These are phyloP conservation scores for Cicer arietinum DNA, from an alignment of 306 rosid species.

Conservation along the genomic window DNA sequence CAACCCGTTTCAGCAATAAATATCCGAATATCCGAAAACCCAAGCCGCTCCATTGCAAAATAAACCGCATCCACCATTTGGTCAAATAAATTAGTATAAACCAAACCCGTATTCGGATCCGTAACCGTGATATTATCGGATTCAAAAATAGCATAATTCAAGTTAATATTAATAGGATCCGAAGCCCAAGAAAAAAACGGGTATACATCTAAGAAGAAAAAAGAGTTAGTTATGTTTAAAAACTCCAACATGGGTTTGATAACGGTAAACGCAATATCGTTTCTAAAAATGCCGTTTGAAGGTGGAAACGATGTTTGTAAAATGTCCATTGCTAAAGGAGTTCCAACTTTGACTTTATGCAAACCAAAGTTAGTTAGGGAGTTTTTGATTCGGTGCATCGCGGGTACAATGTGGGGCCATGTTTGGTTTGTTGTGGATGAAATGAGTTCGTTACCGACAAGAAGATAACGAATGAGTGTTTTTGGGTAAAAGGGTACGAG, in stretches of 20 bases:
- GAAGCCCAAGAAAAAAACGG: constrained; percentile 72
- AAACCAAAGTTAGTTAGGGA: constrained; percentile 53
- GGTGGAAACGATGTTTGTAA: constrained; percentile 78
- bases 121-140: constrained; percentile 54
- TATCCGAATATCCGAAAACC: constrained; percentile 65
- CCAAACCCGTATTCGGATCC: constrained; percentile 68
- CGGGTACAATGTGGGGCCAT: constrained; percentile 68
- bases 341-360: constrained; percentile 74
- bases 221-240: constrained; percentile 67
- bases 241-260: constrained; percentile 72
- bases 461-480: constrained; percentile 71
- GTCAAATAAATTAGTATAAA: constrained; percentile 73
- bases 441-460: constrained; percentile 82
- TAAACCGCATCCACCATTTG: constrained; percentile 87
- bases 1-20: constrained; percentile 93
- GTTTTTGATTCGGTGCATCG: constrained; percentile 59
- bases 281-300: constrained; percentile 71
- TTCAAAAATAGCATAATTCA: constrained; percentile 63
- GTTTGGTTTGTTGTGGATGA: constrained; percentile 44
- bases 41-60: constrained; percentile 78
- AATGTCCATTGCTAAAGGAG: constrained; percentile 69
- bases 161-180: constrained; percentile 57
- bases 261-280: constrained; percentile 56
- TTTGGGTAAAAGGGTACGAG: constrained; percentile 61
- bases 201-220: constrained; percentile 81